A percentile compares a stretch with the other conserved stretches of the same genome.
phyloP scores from a whole-genome alignment of 192 early-diverging fungal genomes.

The Entomortierella chlamydospora region DNA sequence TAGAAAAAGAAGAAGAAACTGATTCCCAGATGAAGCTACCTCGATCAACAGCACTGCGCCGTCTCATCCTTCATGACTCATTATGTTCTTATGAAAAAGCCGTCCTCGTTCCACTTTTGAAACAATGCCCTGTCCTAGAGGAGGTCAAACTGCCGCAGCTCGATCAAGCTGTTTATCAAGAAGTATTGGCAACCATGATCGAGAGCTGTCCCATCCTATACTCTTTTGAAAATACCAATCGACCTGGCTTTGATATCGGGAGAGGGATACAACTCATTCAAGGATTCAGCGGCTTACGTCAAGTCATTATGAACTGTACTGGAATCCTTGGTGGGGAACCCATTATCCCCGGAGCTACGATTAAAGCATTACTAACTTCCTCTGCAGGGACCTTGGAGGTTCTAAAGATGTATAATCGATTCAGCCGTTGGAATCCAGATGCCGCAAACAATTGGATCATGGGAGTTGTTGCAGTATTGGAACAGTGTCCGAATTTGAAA shows the following conservation, averaged over 20 bases:
- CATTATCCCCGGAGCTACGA: no score
- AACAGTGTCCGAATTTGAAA: conserved; percentile 3
- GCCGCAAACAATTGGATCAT: background rate
- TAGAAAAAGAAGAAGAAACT: background rate
- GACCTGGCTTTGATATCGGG: background rate
- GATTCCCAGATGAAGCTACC: background rate
- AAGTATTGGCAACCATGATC: background rate
- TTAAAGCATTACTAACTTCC: no score
- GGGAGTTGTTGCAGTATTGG: background rate
- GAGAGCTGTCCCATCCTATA: background rate
- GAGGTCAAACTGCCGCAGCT: background rate
- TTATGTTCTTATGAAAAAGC: background rate
- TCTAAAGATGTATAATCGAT: background rate
- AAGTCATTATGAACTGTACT: no score
- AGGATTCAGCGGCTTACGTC: background rate
- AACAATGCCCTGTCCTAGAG: background rate
- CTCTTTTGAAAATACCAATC: background rate
- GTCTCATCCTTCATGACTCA: background rate
- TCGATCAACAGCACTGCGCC: background rate
- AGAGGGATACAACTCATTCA: background rate
- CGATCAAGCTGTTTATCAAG: background rate
- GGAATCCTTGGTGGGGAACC: no score
- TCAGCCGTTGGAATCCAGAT: background rate
- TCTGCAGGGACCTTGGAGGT: background rate
- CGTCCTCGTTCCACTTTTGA: background rate